Conservation (phyloP, 352 stramenopile genomes). For the Plasmopara viticola region DNA sequence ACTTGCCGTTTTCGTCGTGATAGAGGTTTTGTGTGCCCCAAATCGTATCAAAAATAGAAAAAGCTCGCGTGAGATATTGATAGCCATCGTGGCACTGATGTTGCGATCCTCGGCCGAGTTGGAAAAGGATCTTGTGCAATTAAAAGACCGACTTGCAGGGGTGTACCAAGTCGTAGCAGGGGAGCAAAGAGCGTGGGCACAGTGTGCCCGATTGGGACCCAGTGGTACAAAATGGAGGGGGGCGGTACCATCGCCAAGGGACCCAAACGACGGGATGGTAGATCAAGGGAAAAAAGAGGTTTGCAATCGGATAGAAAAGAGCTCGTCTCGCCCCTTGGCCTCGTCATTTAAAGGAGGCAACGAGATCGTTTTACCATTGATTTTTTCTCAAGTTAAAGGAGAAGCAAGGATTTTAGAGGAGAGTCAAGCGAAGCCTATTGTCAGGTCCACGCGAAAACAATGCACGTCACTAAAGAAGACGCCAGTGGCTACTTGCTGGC, state of each 20-base stretch:
- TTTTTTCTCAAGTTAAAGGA: too few species aligned
- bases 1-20: conserved; percentile 36
- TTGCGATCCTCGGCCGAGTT: conserved; percentile 12
- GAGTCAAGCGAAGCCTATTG: too few species aligned
- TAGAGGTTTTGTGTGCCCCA: not conserved
- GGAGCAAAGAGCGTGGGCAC: conserved; percentile 48
- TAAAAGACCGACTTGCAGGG: conserved; percentile 50
- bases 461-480: conserved; percentile 16
- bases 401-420: too few species aligned
- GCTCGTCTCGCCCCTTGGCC: too few species aligned
- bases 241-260: conserved; percentile 17
- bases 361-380: too few species aligned
- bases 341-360: too few species aligned
- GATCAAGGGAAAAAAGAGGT: conserved; percentile 14
- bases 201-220: conserved; percentile 41
- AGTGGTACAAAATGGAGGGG: conserved; percentile 59
- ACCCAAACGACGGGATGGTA: conserved; percentile 2
- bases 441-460: too few species aligned
- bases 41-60: conserved; percentile 15
- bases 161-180: conserved; percentile 50
- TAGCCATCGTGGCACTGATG: too few species aligned
- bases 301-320: too few species aligned
- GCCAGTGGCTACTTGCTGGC: conserved; percentile 53
- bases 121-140: conserved; percentile 50
- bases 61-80: conserved; percentile 8